Evolutionary conservation across 1,284 basidiomycete species (phyloP).

Genomic region (Xanthoconium separans): DNA sequence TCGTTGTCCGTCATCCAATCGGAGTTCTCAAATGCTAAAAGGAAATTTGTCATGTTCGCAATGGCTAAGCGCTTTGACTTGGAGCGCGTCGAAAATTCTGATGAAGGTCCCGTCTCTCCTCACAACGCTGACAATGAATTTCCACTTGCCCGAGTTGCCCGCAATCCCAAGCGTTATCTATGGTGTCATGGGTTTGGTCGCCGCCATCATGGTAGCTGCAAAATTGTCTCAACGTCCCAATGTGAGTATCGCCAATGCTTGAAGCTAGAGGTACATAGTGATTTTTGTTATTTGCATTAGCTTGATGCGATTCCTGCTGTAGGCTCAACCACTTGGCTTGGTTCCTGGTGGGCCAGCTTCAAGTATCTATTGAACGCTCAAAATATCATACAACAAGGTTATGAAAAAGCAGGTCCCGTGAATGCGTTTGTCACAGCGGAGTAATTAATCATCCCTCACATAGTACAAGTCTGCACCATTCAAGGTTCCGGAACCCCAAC

Average conservation of each 20-base stretch:
- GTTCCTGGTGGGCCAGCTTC: slow-evolving; percentile 17
- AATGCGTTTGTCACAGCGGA: no score
- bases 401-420: slow-evolving; percentile 9
- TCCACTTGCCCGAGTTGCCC: neutral
- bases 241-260: neutral
- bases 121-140: neutral
- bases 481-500: slow-evolving; percentile 36
- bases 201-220: neutral
- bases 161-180: neutral
- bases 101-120: neutral
- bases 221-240: neutral
- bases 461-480: slow-evolving; percentile 28
- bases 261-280: neutral
- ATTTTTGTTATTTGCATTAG: neutral
- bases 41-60: no score
- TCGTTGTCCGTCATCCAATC: no score
- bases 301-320: slow-evolving; percentile 17
- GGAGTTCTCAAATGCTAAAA: no score
- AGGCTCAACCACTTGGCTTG: slow-evolving; percentile 14
- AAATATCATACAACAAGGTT: slow-evolving; percentile 21
- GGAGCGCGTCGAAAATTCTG: no score
- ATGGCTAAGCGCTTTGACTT: no score
- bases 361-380: slow-evolving; percentile 4
- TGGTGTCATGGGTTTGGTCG: neutral
- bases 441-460: neutral